Base-by-base conservation (phyloP, 768 basidiomycete species). In the Termitomyces sp. region DNA sequence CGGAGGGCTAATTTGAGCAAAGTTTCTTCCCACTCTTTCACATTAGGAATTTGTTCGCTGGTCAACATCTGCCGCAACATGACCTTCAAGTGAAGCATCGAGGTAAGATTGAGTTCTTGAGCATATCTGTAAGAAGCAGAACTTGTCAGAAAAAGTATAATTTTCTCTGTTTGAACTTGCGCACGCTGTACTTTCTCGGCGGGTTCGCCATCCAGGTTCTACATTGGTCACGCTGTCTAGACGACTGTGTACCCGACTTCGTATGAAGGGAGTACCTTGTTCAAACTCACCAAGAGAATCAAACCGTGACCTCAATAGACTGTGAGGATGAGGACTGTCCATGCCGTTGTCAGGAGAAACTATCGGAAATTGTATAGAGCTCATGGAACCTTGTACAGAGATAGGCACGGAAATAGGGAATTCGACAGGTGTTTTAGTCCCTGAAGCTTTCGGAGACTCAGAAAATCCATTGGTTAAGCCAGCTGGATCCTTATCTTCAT, bases 51-150 rank as follows among this genome's bases (percentile, higher is more conserved):
- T 42, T 81, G 72, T 64, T 93, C 93, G 34, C 82, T 84, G 2
- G 81, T 84, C 22, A 98, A 79, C 79, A 93, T 89, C 71, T 99
- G 97, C 5, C 86, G 82, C 14, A 99, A 75, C 87, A 98, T 94
- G 55, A 85, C 79, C 41, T 91, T 88, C 48, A 98, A 79, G 70
- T 98, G 93, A 59, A 80, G 79, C 83, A 97, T 90, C 11, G 94
- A 95, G 12, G 86, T 84, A 10, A 85, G 71, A 65, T 94, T 93
- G 28, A 95, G 80, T 65, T 93, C 85, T 64, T 90, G 83, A 15
- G 90, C 84, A 68, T 89, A 90, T 54, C 93, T 93, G 59, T 40
- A 56, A 38, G 56, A 51, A 93, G 59, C 37, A 58, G 37, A 55
- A 46, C 56, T 22, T 26, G 8, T 28, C 9, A 49, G 2, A 32